Percentiles rank a stretch among this genome's conserved stretches.
Conservation (phyloP, 306 rosid genomes). For the Prunus armeniaca region DNA sequence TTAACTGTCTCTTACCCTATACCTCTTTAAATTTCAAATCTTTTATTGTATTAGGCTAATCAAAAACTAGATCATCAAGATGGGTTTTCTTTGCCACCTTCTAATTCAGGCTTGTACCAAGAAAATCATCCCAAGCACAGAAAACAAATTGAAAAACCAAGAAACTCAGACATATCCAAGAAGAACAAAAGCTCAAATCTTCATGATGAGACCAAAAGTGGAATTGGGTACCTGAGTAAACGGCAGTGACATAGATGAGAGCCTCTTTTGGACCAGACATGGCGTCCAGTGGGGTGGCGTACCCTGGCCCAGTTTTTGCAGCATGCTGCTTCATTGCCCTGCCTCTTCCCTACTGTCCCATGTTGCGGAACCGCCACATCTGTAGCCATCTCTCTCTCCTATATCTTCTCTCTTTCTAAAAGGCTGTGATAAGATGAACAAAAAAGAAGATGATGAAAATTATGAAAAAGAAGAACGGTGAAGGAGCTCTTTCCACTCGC, state of each 20-base stretch:
- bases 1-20: background rate
- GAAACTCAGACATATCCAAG: background rate
- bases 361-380: slow-evolving; percentile 16
- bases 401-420: background rate
- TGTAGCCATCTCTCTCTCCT: slow-evolving; percentile 36
- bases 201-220: background rate
- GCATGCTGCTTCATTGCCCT: slow-evolving; percentile 32
- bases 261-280: slow-evolving; percentile 84
- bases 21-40: background rate
- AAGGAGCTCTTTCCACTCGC: no score
- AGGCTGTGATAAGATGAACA: background rate
- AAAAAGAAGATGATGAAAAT: background rate
- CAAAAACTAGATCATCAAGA: background rate
- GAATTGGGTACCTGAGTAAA: slow-evolving; percentile 55
- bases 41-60: background rate
- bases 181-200: background rate
- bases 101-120: background rate
- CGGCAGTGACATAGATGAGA: slow-evolving; percentile 70
- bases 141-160: background rate
- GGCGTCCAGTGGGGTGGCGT: slow-evolving; percentile 72
- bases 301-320: slow-evolving; percentile 79
- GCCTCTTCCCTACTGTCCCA: slow-evolving; percentile 22
- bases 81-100: background rate
- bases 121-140: background rate
- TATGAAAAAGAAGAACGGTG: no score